Evolutionary conservation across 306 rosid genomes (phyloP).

Genomic region (Aeschynomene evenia): DNA sequence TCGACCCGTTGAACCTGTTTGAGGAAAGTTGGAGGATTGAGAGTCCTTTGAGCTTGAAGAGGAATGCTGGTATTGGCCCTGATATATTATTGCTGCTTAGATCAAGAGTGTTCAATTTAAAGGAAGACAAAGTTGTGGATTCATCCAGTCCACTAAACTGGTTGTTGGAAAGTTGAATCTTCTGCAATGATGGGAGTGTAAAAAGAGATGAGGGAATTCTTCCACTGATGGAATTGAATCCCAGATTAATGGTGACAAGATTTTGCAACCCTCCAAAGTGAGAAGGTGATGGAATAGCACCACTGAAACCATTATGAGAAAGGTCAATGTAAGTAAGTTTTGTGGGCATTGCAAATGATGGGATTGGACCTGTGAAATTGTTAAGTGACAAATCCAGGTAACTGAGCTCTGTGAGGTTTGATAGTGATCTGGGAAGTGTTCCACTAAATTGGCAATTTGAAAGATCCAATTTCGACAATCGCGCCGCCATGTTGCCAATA

Average conservation of each 20-base stretch:
- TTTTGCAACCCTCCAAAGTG: constrained; percentile 5
- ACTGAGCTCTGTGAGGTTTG: constrained; percentile 21
- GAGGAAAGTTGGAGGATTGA: constrained; percentile 44
- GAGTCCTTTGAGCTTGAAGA: constrained; percentile 39
- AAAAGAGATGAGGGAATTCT: constrained; percentile 44
- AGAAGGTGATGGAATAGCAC: neutral
- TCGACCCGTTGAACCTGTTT: constrained; percentile 48
- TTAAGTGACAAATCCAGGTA: constrained; percentile 23
- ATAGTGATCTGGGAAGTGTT: constrained; percentile 26
- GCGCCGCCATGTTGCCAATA: neutral
- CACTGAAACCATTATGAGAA: constrained; percentile 12
- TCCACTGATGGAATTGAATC: neutral
- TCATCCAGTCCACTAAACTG: constrained; percentile 33
- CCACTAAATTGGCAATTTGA: neutral
- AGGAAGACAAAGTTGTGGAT: constrained; percentile 2
- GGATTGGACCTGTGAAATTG: constrained; percentile 22
- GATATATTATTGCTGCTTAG: constrained; percentile 47
- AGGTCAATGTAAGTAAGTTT: constrained; percentile 3
- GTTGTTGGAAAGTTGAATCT: constrained; percentile 35
- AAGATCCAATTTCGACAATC: constrained; percentile 16
- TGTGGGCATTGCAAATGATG: constrained; percentile 25
- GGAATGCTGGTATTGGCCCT: constrained; percentile 43
- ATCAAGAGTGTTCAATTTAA: constrained; percentile 41
- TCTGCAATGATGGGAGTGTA: constrained; percentile 24
- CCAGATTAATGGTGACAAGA: no score